Evolutionary conservation across 2,329 filamentous ascomycete species (phyloP).

Genomic region (Alternaria rosae): DNA sequence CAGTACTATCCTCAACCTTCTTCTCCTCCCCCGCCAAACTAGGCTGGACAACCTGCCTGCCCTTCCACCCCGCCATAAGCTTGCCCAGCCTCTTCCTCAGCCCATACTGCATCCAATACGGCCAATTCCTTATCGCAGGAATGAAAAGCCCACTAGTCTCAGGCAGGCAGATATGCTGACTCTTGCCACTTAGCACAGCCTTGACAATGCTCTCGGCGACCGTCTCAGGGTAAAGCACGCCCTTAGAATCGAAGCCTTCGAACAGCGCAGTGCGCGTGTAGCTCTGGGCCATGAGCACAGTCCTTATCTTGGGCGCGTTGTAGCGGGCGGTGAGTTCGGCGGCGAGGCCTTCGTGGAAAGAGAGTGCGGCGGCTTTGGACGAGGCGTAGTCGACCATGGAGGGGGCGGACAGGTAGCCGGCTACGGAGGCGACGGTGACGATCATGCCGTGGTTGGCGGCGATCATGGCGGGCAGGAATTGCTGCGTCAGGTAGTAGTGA

Average conservation of each 20-base stretch:
- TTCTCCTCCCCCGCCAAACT: constrained; percentile 33
- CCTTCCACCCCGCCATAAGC: constrained; percentile 47
- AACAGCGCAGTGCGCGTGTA: constrained; percentile 70
- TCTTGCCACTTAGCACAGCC: constrained; percentile 65
- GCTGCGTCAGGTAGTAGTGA: constrained; percentile 71
- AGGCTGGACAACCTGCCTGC: constrained; percentile 50
- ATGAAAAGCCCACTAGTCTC: constrained; percentile 40
- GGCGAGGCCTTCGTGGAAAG: constrained; percentile 70
- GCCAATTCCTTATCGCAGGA: constrained; percentile 58
- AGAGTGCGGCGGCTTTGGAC: constrained; percentile 70
- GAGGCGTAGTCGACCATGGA: constrained; percentile 72
- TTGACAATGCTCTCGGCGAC: constrained; percentile 70
- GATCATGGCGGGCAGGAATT: constrained; percentile 73
- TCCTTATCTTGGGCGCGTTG: constrained; percentile 69
- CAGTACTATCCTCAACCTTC: constrained; percentile 34
- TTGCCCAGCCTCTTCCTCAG: constrained; percentile 54
- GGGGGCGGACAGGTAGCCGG: constrained; percentile 67
- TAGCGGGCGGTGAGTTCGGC: constrained; percentile 60
- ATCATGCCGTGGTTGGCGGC: constrained; percentile 73
- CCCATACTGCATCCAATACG: constrained; percentile 68
- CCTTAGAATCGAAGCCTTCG: constrained; percentile 61
- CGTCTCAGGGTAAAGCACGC: constrained; percentile 64
- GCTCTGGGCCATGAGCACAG: constrained; percentile 70
- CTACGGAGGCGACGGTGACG: constrained; percentile 72
- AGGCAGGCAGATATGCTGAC: constrained; percentile 65